Evolutionary conservation across 192 early-diverging fungal genomes (phyloP).

Genomic region (Coemansia sp.): DNA sequence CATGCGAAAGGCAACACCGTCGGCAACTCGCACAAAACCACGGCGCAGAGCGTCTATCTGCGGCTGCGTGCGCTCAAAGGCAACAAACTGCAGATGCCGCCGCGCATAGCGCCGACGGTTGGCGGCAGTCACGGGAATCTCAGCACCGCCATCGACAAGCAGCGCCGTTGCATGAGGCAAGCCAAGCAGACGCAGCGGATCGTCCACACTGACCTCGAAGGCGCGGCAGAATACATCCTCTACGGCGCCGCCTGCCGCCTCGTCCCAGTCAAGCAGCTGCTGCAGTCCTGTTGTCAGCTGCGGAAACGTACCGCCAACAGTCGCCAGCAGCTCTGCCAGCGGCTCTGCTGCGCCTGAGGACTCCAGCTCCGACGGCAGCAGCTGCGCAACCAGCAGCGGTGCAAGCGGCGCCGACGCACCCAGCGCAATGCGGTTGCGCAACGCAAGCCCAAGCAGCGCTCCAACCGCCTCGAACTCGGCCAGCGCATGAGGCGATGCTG

Average conservation of each 20-base stretch:
- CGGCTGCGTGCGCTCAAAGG: constrained; percentile 59
- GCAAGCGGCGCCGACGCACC: constrained; percentile 72
- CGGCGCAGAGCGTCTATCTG: constrained; percentile 75
- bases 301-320: constrained; percentile 49
- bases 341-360: constrained; percentile 21
- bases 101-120: constrained; percentile 76
- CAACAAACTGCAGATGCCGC: constrained; percentile 68
- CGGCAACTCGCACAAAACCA: constrained; percentile 69
- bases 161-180: constrained; percentile 52
- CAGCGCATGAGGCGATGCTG: constrained; percentile 59
- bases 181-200: constrained; percentile 20
- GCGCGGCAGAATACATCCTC: constrained; percentile 79
- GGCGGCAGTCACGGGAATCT: constrained; percentile 71
- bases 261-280: constrained; percentile 79
- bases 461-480: constrained; percentile 82
- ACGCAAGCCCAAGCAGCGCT: constrained; percentile 84
- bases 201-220: constrained; percentile 80
- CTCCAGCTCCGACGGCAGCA: constrained; percentile 20
- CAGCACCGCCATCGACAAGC: constrained; percentile 63
- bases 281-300: constrained; percentile 72
- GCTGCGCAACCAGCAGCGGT: constrained; percentile 70
- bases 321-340: constrained; percentile 52
- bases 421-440: constrained; percentile 79
- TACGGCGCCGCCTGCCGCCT: constrained; percentile 61
- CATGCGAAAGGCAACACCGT: constrained; percentile 43